Percentiles rank a stretch among this genome's conserved stretches.
These are phyloP conservation scores for Thalassiosira hispida DNA, from an alignment of 352 stramenopile genomes.

Conservation along the genomic window DNA sequence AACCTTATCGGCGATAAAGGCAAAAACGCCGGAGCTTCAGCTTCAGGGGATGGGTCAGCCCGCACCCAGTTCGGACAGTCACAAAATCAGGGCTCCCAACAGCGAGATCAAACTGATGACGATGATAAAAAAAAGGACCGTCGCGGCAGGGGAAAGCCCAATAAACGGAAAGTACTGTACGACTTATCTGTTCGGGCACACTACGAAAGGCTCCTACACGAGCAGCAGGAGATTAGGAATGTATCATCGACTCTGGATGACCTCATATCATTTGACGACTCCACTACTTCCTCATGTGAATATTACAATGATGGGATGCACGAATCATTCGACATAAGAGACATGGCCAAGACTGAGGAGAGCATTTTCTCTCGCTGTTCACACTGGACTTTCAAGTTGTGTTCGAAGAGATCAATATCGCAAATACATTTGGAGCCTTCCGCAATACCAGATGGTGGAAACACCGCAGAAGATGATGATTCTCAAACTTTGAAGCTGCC, in stretches of 20 bases:
- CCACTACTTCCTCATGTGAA: background rate
- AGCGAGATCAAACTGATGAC: background rate
- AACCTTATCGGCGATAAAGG: background rate
- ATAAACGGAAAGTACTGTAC: slow-evolving; percentile 54
- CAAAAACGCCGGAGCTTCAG: background rate
- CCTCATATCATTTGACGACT: slow-evolving; percentile 5
- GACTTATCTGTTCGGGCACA: slow-evolving; percentile 49
- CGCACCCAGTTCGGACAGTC: slow-evolving; percentile 20
- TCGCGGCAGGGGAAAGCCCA: slow-evolving; percentile 16
- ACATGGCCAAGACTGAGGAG: slow-evolving; percentile 26
- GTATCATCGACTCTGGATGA: slow-evolving; percentile 11
- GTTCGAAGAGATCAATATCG: slow-evolving; percentile 31
- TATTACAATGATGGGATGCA: slow-evolving; percentile 59
- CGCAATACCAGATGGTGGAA: slow-evolving; percentile 19
- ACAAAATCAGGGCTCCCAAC: background rate
- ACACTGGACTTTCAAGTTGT: slow-evolving; percentile 56
- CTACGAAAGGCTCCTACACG: slow-evolving; percentile 39
- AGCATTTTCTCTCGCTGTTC: slow-evolving; percentile 44
- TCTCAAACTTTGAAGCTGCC: slow-evolving; percentile 39
- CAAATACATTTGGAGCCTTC: slow-evolving; percentile 50
- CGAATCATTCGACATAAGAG: slow-evolving; percentile 25
- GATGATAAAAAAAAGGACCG: background rate
- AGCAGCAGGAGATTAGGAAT: slow-evolving; percentile 16
- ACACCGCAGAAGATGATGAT: background rate
- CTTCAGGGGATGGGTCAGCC: background rate